Conservation (phyloP, 352 stramenopile genomes). For the Phytopythium kandeliae region DNA sequence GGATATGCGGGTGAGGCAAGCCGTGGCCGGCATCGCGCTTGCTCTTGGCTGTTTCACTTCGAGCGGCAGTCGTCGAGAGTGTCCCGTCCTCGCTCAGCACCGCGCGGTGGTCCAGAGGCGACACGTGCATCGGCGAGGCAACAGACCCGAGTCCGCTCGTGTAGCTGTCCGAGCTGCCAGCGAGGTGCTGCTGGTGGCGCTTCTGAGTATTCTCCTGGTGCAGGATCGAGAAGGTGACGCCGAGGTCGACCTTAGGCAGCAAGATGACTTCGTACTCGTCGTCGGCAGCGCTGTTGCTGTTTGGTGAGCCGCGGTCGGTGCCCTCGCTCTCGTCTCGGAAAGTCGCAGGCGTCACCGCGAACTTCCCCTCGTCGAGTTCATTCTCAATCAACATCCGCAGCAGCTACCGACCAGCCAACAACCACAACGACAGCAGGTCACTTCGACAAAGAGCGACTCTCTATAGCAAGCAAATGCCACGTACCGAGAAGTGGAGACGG, state of each 20-base stretch:
- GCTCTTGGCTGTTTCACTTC: background rate
- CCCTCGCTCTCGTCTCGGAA: slow-evolving; percentile 8
- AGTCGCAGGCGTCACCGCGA: slow-evolving; percentile 2
- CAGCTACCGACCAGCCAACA: slow-evolving; percentile 35
- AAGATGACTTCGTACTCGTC: slow-evolving; percentile 59
- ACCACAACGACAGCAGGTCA: background rate
- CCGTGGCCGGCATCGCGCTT: background rate
- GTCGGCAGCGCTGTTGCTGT: background rate
- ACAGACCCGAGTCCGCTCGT: slow-evolving; percentile 24
- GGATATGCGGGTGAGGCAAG: slow-evolving; percentile 8
- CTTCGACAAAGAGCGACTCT: background rate
- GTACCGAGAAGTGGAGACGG: slow-evolving; percentile 74
- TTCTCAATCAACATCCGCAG: slow-evolving; percentile 71
- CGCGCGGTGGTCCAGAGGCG: slow-evolving; percentile 21
- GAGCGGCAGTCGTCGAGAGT: background rate
- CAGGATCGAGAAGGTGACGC: slow-evolving; percentile 47
- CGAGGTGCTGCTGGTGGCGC: background rate
- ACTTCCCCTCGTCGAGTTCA: slow-evolving; percentile 31
- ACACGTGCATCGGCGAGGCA: slow-evolving; percentile 24
- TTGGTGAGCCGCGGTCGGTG: background rate
- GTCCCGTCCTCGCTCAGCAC: slow-evolving; percentile 43
- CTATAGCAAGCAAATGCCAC: background rate
- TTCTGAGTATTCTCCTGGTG: slow-evolving; percentile 37
- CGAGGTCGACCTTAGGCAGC: slow-evolving; percentile 38
- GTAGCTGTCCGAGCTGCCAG: background rate